Evolutionary conservation across 2,329 filamentous ascomycete species (phyloP).

Genomic region (Chaetomium strumarium): DNA sequence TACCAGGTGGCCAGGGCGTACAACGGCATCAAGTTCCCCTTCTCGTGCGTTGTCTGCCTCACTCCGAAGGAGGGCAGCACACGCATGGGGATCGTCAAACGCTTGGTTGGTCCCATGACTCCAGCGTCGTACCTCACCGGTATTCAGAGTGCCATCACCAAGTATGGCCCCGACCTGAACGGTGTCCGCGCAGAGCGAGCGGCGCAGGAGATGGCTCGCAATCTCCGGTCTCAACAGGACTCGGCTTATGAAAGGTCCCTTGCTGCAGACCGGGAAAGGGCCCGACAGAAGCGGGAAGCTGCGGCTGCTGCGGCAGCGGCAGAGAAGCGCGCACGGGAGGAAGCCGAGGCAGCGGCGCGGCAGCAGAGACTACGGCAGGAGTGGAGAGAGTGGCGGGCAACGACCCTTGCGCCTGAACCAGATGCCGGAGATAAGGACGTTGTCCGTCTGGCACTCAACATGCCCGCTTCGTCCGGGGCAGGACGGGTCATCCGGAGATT

Average conservation of each 20-base stretch:
- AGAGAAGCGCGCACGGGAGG: constrained; percentile 53
- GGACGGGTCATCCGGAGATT: constrained; percentile 77
- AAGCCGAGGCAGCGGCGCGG: constrained; percentile 55
- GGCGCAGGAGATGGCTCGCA: constrained; percentile 76
- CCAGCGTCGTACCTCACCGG: constrained; percentile 68
- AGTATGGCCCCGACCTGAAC: constrained; percentile 70
- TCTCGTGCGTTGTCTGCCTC: constrained; percentile 77
- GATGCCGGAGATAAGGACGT: constrained; percentile 54
- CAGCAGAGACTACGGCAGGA: constrained; percentile 45
- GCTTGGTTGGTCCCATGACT: constrained; percentile 66
- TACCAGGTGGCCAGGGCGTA: constrained; percentile 88
- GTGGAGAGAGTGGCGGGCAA: constrained; percentile 77
- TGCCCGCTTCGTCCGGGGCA: constrained; percentile 54
- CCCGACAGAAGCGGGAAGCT: constrained; percentile 68
- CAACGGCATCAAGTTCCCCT: constrained; percentile 87
- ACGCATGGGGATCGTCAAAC: constrained; percentile 83
- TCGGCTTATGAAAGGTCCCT: constrained; percentile 89
- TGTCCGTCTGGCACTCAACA: constrained; percentile 64
- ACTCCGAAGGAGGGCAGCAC: constrained; percentile 79
- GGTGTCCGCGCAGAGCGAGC: constrained; percentile 68
- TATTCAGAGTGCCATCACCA: constrained; percentile 64
- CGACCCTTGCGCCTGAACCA: constrained; percentile 64
- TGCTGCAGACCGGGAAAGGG: constrained; percentile 80
- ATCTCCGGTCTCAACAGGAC: constrained; percentile 81
- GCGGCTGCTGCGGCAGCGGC: constrained; percentile 63